Evolutionary conservation across 495 filamentous ascomycete species (phyloP), one percentile per base, ranked within the genome.

Genomic region (Cudoniella acicularis): DNA sequence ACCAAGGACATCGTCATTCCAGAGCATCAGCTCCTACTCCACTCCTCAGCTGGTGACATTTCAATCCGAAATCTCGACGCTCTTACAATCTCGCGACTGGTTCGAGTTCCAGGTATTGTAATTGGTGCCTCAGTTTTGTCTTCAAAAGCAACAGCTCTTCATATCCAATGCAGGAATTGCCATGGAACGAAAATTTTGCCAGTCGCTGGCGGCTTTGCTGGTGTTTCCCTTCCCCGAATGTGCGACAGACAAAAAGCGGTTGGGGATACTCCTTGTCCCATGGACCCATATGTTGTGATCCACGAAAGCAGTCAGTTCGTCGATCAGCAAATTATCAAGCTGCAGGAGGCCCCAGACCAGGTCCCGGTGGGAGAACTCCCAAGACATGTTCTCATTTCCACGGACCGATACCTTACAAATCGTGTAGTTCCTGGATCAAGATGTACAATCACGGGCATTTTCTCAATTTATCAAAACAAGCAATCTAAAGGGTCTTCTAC

Each of bases 321-420:
- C 67, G 95, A 99, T 67, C 95, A 98, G 65, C 95, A 99, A 69
- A 90, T 98, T 47, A 86, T 99, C 65, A 99, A 99, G 73, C 83
- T 99, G 8, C 95, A 99, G 70, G 95, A 99, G 73, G 95, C 95
- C 11, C 95, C 95, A 4, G 95, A 99, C 68, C 92, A 97, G 69
- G 94, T 99, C 0, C 95, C 95, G 1, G 95, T 99, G 1, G 95
- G 95, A 71, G 95, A 99, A 72, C 77, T 99, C 23, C 95, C 95
- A 1, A 82, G 95, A 24, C 95, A 98, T 69, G 93, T 98, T 47
- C 81, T 97, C 57, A 88, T 98, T 55, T 94, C 91, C 0, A 94
- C 95, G 25, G 95, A 99, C 67, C 85, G 95, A 13, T 98, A 99
- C 67, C 80, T 99, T 18, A 91, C 93, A 20, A 99, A 99, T 69